Evolutionary conservation across 495 filamentous ascomycete species (phyloP), one percentile per base, ranked within the genome.

Genomic region (Annulohypoxylon bovei): DNA sequence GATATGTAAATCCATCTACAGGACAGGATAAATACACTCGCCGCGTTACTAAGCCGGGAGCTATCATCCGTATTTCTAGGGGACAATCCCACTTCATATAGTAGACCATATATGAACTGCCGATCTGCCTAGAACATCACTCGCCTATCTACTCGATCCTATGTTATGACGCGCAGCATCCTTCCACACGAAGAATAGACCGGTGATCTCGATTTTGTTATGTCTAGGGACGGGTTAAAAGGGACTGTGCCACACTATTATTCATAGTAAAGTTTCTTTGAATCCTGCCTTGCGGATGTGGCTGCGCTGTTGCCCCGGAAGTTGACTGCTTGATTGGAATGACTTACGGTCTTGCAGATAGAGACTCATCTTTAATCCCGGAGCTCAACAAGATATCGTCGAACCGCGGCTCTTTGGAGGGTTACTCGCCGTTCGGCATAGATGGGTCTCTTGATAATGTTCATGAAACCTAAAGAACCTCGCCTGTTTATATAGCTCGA

Each of bases 241-340:
- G 42, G 20, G 27, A 18, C 8, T 35, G 14, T 6, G 20, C 27
- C 40, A 49, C n/a, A 49, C 8, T 8, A 4, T 20, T 61, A 16
- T 22, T n/a, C 25, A 27, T 47, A 40, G 39, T 33, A 49, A 16
- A 16, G 57, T 61, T 61, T 7, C 42, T 61, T 61, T 18, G 28
- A 12, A 14, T 49, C 11, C 57, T 42, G 28, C 28, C 39, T 20
- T 61, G 42, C 57, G 37, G 57, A 22, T 61, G 57, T 61, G 40
- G 42, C 57, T 61, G 18, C 42, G 22, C 18, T 25, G 5, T 20
- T 49, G 20, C 28, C 22, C 23, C 25, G 22, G 14, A 4, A 18
- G n/a, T 46, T 12, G 23, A 42, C 6, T 22, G 18, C 16, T 25
- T 23, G 4, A 49, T 61, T 61, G 42, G 56, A 46, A 60, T 49